Evolutionary conservation across 306 rosid genomes (phyloP).

Genomic region (Rosa multiflora): DNA sequence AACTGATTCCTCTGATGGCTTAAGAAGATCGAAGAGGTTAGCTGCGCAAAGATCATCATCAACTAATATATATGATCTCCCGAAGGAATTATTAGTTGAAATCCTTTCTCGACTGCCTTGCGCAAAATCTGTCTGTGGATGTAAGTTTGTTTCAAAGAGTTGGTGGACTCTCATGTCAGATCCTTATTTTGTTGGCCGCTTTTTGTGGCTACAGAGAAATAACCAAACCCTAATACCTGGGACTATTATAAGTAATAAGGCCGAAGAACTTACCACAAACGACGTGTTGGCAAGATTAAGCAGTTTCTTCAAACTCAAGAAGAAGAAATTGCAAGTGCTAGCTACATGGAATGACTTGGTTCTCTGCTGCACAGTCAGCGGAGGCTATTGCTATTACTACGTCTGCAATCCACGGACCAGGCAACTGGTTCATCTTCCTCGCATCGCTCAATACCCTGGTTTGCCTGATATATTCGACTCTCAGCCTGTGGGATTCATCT

Average conservation of each 20-base stretch:
- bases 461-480: too few species aligned
- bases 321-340: not conserved
- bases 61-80: not conserved
- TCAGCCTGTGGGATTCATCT: not conserved
- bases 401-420: not conserved
- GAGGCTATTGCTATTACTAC: not conserved
- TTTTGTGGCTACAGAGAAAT: not conserved
- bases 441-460: too few species aligned
- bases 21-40: not conserved
- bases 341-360: not conserved
- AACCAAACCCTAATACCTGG: not conserved
- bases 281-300: not conserved
- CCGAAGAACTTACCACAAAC: not conserved
- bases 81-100: not conserved
- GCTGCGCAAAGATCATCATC: not conserved
- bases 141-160: not conserved
- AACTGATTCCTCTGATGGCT: not conserved
- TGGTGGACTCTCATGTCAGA: not conserved
- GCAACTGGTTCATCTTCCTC: not conserved
- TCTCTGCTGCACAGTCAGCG: not conserved
- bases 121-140: not conserved
- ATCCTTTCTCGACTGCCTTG: not conserved
- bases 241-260: not conserved
- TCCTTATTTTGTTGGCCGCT: not conserved
- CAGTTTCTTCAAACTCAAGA: not conserved